Conservation (phyloP, 2,329 filamentous ascomycete genomes). For the Scorias spongiosa region DNA sequence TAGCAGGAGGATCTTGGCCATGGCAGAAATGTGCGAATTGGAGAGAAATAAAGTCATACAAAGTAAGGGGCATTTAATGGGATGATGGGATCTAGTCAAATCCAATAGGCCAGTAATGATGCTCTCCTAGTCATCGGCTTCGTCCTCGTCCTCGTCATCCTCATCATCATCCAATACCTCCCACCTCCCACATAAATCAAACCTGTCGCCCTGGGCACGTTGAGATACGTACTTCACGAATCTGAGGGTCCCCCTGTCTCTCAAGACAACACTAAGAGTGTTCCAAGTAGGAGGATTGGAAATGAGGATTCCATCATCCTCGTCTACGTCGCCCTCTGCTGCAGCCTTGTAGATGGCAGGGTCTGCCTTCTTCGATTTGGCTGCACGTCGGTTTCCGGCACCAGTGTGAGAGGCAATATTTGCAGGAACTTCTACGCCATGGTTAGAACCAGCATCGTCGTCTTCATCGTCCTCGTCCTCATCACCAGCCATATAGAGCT, state of each 20-base stretch:
- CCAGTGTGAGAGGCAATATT: slow-evolving; percentile 27
- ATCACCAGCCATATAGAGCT: slow-evolving; percentile 84
- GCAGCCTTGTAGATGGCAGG: slow-evolving; percentile 76
- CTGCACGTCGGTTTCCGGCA: slow-evolving; percentile 28
- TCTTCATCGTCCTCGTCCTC: slow-evolving; percentile 52
- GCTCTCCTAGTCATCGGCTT: no score
- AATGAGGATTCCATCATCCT: slow-evolving; percentile 62
- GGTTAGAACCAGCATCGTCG: slow-evolving; percentile 19
- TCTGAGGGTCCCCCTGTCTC: slow-evolving; percentile 71
- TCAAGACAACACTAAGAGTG: slow-evolving; percentile 73
- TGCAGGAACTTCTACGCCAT: slow-evolving; percentile 22
- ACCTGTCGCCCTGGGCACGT: slow-evolving; percentile 71
- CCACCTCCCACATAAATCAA: slow-evolving; percentile 73
- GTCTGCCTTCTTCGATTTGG: slow-evolving; percentile 34
- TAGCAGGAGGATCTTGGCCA: no score
- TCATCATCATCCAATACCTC: slow-evolving; percentile 41
- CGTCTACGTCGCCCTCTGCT: slow-evolving; percentile 34
- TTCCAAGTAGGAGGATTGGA: slow-evolving; percentile 68
- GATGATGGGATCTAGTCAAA: no score
- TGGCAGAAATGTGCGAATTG: no score
- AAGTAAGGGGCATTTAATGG: no score
- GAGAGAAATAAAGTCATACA: no score
- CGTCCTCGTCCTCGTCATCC: slow-evolving; percentile 5
- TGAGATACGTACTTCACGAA: slow-evolving; percentile 94
- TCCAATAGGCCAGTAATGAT: no score